phyloP scores from a whole-genome alignment of 2,329 filamentous ascomycete species.

The Pseudocercospora crystallina region DNA sequence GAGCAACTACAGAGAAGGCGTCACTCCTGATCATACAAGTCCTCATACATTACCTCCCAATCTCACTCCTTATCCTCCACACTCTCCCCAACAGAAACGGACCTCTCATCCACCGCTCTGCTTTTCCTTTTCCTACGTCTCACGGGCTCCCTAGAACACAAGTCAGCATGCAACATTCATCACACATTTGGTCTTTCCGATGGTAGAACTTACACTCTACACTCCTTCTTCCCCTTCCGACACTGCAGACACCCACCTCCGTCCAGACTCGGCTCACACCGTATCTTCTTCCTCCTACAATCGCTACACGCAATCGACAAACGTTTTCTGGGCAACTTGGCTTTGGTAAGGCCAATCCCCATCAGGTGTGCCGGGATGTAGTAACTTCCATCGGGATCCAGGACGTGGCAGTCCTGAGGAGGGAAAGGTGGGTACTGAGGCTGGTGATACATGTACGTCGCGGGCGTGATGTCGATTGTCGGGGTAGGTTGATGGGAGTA shows the following conservation, averaged over 20 bases:
- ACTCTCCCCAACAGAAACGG: too few relatives aligned
- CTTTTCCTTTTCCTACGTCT: slow-evolving; percentile 4
- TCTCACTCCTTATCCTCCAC: too few relatives aligned
- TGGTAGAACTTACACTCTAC: slow-evolving; percentile 13
- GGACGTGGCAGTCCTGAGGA: slow-evolving; percentile 5
- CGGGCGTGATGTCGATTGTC: slow-evolving; percentile 8
- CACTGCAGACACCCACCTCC: slow-evolving; percentile 15
- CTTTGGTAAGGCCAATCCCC: slow-evolving; percentile 11
- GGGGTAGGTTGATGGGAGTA: background rate
- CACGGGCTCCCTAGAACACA: slow-evolving; percentile 9
- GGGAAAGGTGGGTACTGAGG: background rate
- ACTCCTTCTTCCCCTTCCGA: slow-evolving; percentile 11
- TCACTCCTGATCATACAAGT: too few relatives aligned
- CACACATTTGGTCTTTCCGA: too few relatives aligned
- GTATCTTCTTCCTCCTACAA: slow-evolving; percentile 17
- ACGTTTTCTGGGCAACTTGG: slow-evolving; percentile 18
- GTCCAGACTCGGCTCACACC: slow-evolving; percentile 14
- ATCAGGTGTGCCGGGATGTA: slow-evolving; percentile 14
- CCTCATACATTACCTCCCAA: too few relatives aligned
- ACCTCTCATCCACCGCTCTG: background rate
- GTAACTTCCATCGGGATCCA: slow-evolving; percentile 8
- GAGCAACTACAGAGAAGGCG: too few relatives aligned
- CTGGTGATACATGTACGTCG: slow-evolving; percentile 15
- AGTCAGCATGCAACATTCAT: background rate
- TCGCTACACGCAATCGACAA: slow-evolving; percentile 14